Evolutionary conservation across 257 asterid genomes (phyloP).

Genomic region (Orobanche coerulescens): DNA sequence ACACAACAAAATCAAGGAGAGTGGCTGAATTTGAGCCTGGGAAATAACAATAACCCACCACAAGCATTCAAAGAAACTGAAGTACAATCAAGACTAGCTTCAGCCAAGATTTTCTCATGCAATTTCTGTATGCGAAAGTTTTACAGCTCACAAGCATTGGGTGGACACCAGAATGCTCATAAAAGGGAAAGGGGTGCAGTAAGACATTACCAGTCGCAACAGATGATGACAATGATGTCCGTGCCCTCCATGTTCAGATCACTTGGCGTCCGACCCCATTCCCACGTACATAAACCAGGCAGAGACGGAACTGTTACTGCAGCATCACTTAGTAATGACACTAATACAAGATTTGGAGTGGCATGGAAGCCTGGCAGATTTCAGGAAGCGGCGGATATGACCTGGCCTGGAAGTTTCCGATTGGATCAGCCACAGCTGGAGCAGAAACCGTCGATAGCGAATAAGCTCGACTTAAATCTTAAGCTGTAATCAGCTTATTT

Average conservation of each 20-base stretch:
- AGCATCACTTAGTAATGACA: slow-evolving; percentile 38
- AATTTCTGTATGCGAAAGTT: slow-evolving; percentile 92
- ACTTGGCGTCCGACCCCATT: slow-evolving; percentile 71
- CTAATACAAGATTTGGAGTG: slow-evolving; percentile 34
- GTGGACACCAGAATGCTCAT: slow-evolving; percentile 99
- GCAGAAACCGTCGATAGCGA: slow-evolving; percentile 37
- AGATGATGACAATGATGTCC: slow-evolving; percentile 48
- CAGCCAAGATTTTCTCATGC: slow-evolving; percentile 72
- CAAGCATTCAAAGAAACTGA: slow-evolving; percentile 31
- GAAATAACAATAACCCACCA: slow-evolving; percentile 32
- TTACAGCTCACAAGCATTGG: slow-evolving; percentile 90
- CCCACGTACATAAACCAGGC: slow-evolving; percentile 55
- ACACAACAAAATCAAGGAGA: slow-evolving; percentile 1
- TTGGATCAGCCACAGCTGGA: slow-evolving; percentile 35
- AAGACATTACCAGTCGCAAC: slow-evolving; percentile 53
- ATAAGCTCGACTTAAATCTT: slow-evolving; percentile 71
- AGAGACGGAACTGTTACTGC: slow-evolving; percentile 31
- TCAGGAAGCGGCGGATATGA: slow-evolving; percentile 35
- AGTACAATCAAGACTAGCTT: slow-evolving; percentile 35
- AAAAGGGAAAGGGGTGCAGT: slow-evolving; percentile 85
- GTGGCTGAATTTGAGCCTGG: slow-evolving; percentile 40
- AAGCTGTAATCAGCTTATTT: slow-evolving; percentile 41
- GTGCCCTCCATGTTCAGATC: slow-evolving; percentile 68
- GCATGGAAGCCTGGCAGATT: slow-evolving; percentile 28
- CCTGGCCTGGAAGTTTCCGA: slow-evolving; percentile 94